These are phyloP conservation scores for Fusarium verticillioides DNA, from an alignment of 2,329 filamentous ascomycete genomes.

Conservation along the genomic window DNA sequence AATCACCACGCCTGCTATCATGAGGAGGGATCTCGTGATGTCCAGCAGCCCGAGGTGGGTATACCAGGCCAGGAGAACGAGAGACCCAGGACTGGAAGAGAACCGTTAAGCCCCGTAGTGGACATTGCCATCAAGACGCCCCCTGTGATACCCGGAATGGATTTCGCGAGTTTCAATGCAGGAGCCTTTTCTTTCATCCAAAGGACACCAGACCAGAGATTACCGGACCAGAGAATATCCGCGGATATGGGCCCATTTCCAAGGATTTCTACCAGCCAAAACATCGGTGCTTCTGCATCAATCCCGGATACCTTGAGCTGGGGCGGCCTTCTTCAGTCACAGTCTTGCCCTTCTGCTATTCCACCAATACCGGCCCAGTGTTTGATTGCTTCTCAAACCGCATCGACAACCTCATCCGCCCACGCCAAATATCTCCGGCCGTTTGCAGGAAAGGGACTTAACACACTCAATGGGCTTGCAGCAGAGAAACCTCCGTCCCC, in stretches of 20 bases:
- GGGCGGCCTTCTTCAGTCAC: slow-evolving; percentile 57
- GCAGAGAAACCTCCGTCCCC: slow-evolving; percentile 47
- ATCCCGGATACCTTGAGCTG: slow-evolving; percentile 68
- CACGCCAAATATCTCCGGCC: slow-evolving; percentile 63
- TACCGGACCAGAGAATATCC: slow-evolving; percentile 37
- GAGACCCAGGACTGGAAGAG: slow-evolving; percentile 58
- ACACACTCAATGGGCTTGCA: slow-evolving; percentile 59
- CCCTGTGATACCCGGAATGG: slow-evolving; percentile 50
- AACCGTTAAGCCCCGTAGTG: slow-evolving; percentile 64
- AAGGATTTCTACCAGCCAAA: slow-evolving; percentile 31
- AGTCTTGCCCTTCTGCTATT: slow-evolving; percentile 50
- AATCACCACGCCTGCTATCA: slow-evolving; percentile 72
- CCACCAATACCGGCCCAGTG: slow-evolving; percentile 63
- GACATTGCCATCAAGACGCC: slow-evolving; percentile 59
- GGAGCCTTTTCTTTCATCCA: slow-evolving; percentile 51
- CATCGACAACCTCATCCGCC: slow-evolving; percentile 63
- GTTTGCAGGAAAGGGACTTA: slow-evolving; percentile 65
- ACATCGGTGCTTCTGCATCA: slow-evolving; percentile 43
- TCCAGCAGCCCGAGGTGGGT: slow-evolving; percentile 40
- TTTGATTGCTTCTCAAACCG: slow-evolving; percentile 62
- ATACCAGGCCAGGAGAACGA: slow-evolving; percentile 64
- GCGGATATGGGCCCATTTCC: slow-evolving; percentile 37
- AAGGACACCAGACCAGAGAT: slow-evolving; percentile 44
- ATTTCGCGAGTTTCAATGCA: slow-evolving; percentile 54
- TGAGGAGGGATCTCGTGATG: slow-evolving; percentile 55